phyloP scores from a whole-genome alignment of 257 asterid species.

The Ilex aquifolium region DNA sequence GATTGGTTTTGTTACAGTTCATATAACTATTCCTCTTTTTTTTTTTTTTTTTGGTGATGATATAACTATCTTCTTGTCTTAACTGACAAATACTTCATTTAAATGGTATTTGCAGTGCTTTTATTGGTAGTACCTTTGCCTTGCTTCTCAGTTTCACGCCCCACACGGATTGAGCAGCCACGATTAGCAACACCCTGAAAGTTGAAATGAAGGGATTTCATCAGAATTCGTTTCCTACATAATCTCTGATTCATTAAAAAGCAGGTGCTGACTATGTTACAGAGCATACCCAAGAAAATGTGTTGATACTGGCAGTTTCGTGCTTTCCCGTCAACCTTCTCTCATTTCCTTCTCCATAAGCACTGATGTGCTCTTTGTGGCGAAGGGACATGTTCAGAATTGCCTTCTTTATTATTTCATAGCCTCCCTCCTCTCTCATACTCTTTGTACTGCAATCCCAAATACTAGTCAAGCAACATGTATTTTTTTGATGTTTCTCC shows the following conservation, averaged over 20 bases:
- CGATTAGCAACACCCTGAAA: conserved; percentile 98
- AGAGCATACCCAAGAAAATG: conserved; percentile 81
- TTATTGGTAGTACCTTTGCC: conserved; percentile 63
- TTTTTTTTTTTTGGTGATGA: too few species aligned
- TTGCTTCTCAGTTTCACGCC: conserved; percentile 88
- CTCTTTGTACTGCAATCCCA: conserved; percentile 66
- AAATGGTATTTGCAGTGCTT: conserved; percentile 1
- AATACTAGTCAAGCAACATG: background rate
- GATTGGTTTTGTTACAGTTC: background rate
- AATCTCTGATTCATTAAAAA: background rate
- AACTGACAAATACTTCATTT: background rate
- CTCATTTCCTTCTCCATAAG: conserved; percentile 98
- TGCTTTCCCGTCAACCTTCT: conserved; percentile 97
- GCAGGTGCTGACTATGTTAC: background rate
- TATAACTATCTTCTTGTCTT: too few species aligned
- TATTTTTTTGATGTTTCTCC: too few species aligned
- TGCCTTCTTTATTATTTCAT: conserved; percentile 90
- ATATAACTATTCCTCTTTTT: too few species aligned
- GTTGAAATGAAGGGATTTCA: background rate
- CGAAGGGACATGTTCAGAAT: conserved; percentile 89
- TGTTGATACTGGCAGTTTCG: conserved; percentile 82
- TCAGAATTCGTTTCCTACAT: background rate
- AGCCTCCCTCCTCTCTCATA: conserved; percentile 98
- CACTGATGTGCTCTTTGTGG: conserved; percentile 88
- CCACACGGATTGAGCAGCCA: conserved; percentile 98